Base-by-base conservation (phyloP, 2,329 filamentous ascomycete genomes). In the Aspergillus terreus region DNA sequence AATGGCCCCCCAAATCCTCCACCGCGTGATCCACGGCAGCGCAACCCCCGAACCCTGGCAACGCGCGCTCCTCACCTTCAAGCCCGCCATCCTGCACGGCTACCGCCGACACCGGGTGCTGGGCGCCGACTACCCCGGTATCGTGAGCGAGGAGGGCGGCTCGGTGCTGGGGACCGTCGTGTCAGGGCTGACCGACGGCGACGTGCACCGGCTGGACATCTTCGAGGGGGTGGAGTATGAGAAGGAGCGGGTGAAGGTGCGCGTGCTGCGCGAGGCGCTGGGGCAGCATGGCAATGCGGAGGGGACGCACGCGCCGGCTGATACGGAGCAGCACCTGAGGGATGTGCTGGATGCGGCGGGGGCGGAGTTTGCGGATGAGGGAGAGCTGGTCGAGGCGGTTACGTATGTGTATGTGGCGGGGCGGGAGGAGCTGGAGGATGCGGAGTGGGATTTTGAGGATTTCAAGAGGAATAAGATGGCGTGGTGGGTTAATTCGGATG, bases 1-100 rank as follows among this genome's bases (percentile, higher is more conserved):
- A 65, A 96, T 96, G 91, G 88, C 86, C n/a, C 84, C 87, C 0
- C 83, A 87, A 64, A 85, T 97, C 63, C 90, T 97, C 61, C 87
- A 88, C 73, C 87, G 87, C 32, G 91, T 96, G 41, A 89, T 89
- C 70, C 89, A 92, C 72, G 82, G 84, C 58, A 72, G 73, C 7
- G 69, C 74, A 14, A 78, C 56, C 64, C 82, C 64, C 33, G 80
- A 69, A 63, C 77, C 69, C 68, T 78, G 74, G 56, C 78, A 79
- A 65, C 74, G 72, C 52, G 68, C 69, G 11, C 71, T 82, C 44
- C 75, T 92, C 33, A 82, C 82, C 56, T 81, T 90, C 67, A 78
- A 78, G 0, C 88, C 90, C 0, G 92, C 92, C 12, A 74, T 95
- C n/a, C 80, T 97, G 0, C 81, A 85, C 54, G 77, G 80, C 42